A percentile compares a stretch with the other conserved stretches of the same genome.
phyloP scores from a whole-genome alignment of 495 filamentous ascomycete species.

The Lasiosphaeria ovina region DNA sequence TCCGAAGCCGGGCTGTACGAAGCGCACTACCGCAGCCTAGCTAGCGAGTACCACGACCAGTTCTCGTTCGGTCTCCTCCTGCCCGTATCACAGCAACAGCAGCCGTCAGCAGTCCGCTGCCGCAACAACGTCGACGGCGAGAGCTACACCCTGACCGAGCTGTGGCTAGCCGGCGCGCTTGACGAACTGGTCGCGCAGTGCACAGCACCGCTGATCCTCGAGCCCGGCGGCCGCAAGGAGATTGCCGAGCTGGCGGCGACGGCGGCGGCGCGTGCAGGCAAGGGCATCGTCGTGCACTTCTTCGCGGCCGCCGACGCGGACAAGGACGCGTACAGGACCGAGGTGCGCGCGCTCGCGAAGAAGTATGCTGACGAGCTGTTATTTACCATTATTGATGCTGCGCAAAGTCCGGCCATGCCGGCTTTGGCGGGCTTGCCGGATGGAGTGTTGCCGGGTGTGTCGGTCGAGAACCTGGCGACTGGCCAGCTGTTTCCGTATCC shows the following conservation, averaged over 20 bases:
- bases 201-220: conserved; percentile 36
- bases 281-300: conserved; percentile 42
- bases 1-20: conserved; percentile 25
- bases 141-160: conserved; percentile 33
- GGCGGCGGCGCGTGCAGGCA: conserved; percentile 26
- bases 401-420: conserved; percentile 43
- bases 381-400: conserved; percentile 43
- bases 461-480: not conserved
- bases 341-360: conserved; percentile 39
- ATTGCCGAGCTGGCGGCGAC: conserved; percentile 20
- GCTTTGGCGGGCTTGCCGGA: conserved; percentile 16
- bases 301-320: conserved; percentile 29
- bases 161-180: conserved; percentile 31
- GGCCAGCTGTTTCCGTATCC: not conserved
- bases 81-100: conserved; percentile 11
- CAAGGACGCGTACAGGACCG: conserved; percentile 25
- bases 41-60: conserved; percentile 32
- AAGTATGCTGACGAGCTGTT: conserved; percentile 42
- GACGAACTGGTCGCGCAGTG: conserved; percentile 34
- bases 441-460: not conserved
- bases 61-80: conserved; percentile 38
- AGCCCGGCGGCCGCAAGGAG: conserved; percentile 40
- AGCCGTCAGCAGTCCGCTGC: conserved; percentile 30
- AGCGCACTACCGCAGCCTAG: conserved; percentile 24
- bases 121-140: conserved; percentile 39